A percentile compares a stretch with the other conserved stretches of the same genome.
Conservation (phyloP, 2,329 filamentous ascomycete species). For the Microascus cirrosus region DNA sequence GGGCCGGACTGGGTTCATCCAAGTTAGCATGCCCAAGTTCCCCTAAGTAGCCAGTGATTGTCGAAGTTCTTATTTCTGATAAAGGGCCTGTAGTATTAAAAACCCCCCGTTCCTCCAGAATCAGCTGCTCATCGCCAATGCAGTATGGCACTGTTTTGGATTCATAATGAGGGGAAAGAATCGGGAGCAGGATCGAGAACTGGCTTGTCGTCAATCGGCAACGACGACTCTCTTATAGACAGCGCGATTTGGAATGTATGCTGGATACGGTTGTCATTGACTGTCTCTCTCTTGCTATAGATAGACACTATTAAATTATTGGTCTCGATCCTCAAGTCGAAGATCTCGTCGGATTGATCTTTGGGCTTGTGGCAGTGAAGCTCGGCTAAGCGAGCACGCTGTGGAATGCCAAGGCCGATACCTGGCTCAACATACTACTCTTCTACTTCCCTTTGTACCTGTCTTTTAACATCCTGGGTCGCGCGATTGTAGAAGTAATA, state of each 20-base stretch:
- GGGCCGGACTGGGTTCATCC: too few species aligned
- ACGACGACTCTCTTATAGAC: neutral
- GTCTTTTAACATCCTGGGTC: constrained; percentile 16
- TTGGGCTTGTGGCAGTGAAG: constrained; percentile 10
- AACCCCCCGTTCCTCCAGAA: too few species aligned
- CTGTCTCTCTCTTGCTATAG: constrained; percentile 11
- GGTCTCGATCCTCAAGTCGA: constrained; percentile 9
- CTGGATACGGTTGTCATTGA: neutral
- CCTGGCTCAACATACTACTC: constrained; percentile 11
- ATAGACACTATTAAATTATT: constrained; percentile 11
- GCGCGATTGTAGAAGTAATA: constrained; percentile 16
- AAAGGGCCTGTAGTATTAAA: too few species aligned
- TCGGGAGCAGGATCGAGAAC: constrained; percentile 3
- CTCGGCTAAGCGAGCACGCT: constrained; percentile 9
- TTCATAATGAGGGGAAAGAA: constrained; percentile 10
- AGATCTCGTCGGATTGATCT: constrained; percentile 7
- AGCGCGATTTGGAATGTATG: neutral
- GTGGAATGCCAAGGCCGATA: constrained; percentile 10
- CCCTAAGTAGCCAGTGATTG: too few species aligned
- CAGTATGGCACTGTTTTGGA: constrained; percentile 10
- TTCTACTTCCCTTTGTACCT: constrained; percentile 10
- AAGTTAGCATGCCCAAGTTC: too few species aligned
- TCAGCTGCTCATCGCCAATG: constrained; percentile 9
- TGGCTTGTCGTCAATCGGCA: neutral
- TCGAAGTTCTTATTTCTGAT: too few species aligned